Base-by-base conservation (phyloP, 2,329 filamentous ascomycete genomes). In the Zelopaecilomyces penicillatus region DNA sequence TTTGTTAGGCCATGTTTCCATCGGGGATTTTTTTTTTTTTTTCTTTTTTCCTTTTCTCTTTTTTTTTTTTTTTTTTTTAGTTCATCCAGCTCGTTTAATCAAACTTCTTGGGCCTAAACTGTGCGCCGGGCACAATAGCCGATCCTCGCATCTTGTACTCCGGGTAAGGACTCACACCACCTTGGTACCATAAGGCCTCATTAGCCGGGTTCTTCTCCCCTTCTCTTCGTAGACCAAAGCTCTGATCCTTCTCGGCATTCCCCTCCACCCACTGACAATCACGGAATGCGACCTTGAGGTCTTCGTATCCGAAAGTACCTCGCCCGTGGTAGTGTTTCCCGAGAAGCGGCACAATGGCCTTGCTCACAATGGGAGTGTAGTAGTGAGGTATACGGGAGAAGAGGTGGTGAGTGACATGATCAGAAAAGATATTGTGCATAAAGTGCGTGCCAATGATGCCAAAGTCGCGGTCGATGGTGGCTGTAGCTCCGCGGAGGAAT, bases 321-420 rank as follows among this genome's bases (percentile, higher is more conserved):
- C 43, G 42, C 12, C 42, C 35, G 37, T 47, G 27, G 42, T 47
- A 47, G 10, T 45, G 6, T 30, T 47, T 43, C 12, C 45, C 45
- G 19, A 47, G 38, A 27, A 47, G n/a, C 12, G 45, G 45, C 30
- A 36, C 41, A 6, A 47, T 47, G 12, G 42, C 45, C 31, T 47
- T 43, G 5, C 42, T 47, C 19, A 42, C 45, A 29, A 40, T 42
- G 35, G 28, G 42, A 32, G 45, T 39, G 40, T 47, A 45, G 38
- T 47, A 47, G 28, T 45, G 44, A 12, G 45, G 45, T 31, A 47
- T 47, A 7, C 45, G 45, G 1, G 61, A 55, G 64, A 79, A 74
- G n/a, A 78, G 65, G 53, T 82, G 78, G 61, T 82, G 78, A 37
- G 78, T 68, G 26, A 82, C 78, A 56, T 82, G 78, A 52, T 74